Evolutionary conservation across 2,329 filamentous ascomycete genomes (phyloP).

Genomic region (Lithohypha guttulata): DNA sequence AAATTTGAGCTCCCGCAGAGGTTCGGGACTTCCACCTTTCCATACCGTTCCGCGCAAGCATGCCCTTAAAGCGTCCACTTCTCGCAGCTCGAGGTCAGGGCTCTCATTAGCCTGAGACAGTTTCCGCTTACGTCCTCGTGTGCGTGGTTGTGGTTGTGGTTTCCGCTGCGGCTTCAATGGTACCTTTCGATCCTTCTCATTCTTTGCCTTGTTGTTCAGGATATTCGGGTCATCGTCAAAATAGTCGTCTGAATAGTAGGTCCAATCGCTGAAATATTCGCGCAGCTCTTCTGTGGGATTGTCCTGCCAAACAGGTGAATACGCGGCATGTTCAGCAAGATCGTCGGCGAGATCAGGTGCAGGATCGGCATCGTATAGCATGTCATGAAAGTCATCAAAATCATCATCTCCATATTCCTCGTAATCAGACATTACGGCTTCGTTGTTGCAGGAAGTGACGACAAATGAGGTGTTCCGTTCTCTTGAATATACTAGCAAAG

Average conservation of each 20-base stretch:
- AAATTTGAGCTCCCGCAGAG: slow-evolving; percentile 27
- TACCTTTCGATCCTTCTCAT: slow-evolving; percentile 8
- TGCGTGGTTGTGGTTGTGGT: slow-evolving; percentile 9
- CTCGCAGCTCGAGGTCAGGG: slow-evolving; percentile 10
- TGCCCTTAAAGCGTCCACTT: slow-evolving; percentile 13
- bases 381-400: slow-evolving; percentile 20
- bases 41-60: slow-evolving; percentile 33
- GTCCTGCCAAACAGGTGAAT: slow-evolving; percentile 31
- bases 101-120: slow-evolving; percentile 15
- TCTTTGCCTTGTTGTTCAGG: slow-evolving; percentile 16
- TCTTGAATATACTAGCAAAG: too few species aligned
- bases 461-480: too few species aligned
- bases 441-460: slow-evolving; percentile 16
- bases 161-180: too few species aligned
- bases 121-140: slow-evolving; percentile 21
- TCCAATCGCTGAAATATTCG: slow-evolving; percentile 36
- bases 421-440: slow-evolving; percentile 18
- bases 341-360: slow-evolving; percentile 26
- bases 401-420: slow-evolving; percentile 20
- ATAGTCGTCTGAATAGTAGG: slow-evolving; percentile 36
- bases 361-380: slow-evolving; percentile 20
- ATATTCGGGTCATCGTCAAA: slow-evolving; percentile 33
- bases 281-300: slow-evolving; percentile 29
- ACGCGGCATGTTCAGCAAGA: slow-evolving; percentile 31
- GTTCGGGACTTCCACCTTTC: slow-evolving; percentile 24